These are phyloP conservation scores for Pseudonitzschia pungens DNA, from an alignment of 108 stramenopile species.

Conservation along the genomic window DNA sequence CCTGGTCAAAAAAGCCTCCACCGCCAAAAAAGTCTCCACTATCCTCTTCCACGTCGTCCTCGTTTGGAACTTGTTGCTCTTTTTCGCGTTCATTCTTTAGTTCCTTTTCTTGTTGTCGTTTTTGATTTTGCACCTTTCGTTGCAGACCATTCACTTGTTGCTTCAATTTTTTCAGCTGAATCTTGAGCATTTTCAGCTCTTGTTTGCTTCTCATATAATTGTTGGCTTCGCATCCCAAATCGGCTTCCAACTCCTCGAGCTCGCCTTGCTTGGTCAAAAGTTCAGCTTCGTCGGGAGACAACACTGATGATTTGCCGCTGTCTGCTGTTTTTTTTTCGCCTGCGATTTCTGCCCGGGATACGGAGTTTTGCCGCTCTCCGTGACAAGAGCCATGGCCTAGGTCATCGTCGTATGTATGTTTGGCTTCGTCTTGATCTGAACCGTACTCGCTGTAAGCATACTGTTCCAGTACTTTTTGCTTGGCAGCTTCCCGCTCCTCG, in stretches of 20 bases:
- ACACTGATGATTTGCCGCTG: not conserved
- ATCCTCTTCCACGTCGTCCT: constrained; percentile 10
- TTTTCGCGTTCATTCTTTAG: constrained; percentile 16
- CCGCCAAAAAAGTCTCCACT: constrained; percentile 13
- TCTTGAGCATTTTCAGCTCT: constrained; percentile 61
- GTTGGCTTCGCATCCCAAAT: constrained; percentile 64
- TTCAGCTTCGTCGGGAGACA: constrained; percentile 16
- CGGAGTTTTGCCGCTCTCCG: not conserved
- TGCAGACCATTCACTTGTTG: constrained; percentile 40
- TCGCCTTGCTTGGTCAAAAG: constrained; percentile 33
- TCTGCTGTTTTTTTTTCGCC: not conserved
- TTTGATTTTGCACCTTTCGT: constrained; percentile 43
- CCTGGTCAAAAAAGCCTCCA: constrained; percentile 14
- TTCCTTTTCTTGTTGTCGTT: constrained; percentile 30
- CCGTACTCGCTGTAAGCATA: constrained; percentile 41
- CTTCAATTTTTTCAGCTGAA: constrained; percentile 43
- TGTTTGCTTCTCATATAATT: constrained; percentile 77
- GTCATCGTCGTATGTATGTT: constrained; percentile 12
- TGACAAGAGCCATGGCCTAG: not conserved
- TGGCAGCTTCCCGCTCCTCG: constrained; percentile 18
- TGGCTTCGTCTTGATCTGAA: not conserved
- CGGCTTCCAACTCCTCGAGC: constrained; percentile 45
- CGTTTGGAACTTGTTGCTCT: constrained; percentile 9
- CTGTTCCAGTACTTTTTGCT: constrained; percentile 48
- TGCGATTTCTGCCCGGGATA: not conserved